Evolutionary conservation across 1,139 yeast genomes (phyloP).

Genomic region (Suhomyces coccinellae): DNA sequence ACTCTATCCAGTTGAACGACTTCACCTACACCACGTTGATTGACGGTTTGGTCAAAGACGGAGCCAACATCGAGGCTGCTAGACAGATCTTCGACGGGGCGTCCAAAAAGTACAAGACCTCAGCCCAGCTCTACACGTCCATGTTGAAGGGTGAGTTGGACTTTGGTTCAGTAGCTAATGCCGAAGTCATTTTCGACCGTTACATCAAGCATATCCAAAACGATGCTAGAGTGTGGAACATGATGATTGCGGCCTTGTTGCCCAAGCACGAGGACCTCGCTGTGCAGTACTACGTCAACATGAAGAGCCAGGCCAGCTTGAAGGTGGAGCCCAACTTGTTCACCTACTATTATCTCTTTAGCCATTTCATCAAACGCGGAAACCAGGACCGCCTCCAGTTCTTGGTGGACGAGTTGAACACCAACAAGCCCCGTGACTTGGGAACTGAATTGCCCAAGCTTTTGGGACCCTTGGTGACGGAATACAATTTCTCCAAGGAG

Average conservation of each 20-base stretch:
- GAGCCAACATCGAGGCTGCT: constrained; percentile 52
- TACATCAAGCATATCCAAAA: constrained; percentile 33
- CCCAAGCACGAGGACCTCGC: constrained; percentile 41
- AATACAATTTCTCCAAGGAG: constrained; percentile 12
- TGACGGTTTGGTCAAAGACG: constrained; percentile 54
- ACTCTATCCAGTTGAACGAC: constrained; percentile 46
- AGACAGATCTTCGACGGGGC: constrained; percentile 46
- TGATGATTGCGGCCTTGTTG: constrained; percentile 54
- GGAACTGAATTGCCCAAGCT: constrained; percentile 44
- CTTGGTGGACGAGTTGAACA: constrained; percentile 38
- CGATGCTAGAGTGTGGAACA: constrained; percentile 56
- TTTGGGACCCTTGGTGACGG: constrained; percentile 23
- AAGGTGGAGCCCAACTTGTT: constrained; percentile 50
- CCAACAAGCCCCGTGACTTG: constrained; percentile 27
- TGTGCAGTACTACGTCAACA: constrained; percentile 35
- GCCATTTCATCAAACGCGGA: constrained; percentile 38
- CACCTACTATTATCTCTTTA: constrained; percentile 57
- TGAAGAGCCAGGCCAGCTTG: constrained; percentile 25
- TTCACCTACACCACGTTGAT: constrained; percentile 56
- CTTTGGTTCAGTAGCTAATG: constrained; percentile 49
- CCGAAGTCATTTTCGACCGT: constrained; percentile 49
- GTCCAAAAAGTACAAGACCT: constrained; percentile 34
- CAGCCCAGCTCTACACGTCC: constrained; percentile 52
- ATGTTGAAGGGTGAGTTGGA: constrained; percentile 60
- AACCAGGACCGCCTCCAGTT: constrained; percentile 35